phyloP scores from a whole-genome alignment of 2,329 filamentous ascomycete genomes.

The Sarocladiaceae sp. region DNA sequence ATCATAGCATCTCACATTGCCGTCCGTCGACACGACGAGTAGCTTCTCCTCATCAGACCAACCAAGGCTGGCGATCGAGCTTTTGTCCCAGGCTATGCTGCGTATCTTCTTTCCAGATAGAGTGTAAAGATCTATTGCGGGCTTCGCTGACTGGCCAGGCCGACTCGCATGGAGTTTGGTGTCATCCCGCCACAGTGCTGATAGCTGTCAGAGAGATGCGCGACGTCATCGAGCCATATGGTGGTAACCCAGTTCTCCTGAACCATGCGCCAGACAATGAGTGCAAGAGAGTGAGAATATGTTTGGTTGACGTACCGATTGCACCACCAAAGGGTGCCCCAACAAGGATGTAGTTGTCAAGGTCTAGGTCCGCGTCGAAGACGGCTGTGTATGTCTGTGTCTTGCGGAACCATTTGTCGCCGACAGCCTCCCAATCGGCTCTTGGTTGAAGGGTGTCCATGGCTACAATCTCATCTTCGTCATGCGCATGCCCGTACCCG shows the following conservation, averaged over 20 bases:
- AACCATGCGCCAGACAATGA: not conserved
- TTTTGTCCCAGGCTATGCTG: constrained; percentile 87
- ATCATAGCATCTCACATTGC: constrained; percentile 85
- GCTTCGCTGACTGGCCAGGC: constrained; percentile 66
- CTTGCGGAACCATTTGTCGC: constrained; percentile 93
- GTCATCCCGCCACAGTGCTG: constrained; percentile 87
- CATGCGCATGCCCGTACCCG: constrained; percentile 8
- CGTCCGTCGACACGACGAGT: constrained; percentile 82
- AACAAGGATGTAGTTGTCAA: constrained; percentile 89
- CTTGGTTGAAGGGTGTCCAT: constrained; percentile 65
- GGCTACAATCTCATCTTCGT: constrained; percentile 18
- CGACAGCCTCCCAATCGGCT: constrained; percentile 91
- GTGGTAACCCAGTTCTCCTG: too few relatives aligned
- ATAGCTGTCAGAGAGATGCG: constrained; percentile 10
- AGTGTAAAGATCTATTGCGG: constrained; percentile 91
- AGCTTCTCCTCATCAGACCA: constrained; percentile 97
- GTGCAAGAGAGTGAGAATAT: not conserved
- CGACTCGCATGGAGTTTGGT: constrained; percentile 77
- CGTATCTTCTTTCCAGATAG: constrained; percentile 85
- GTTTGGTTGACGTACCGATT: constrained; percentile 60
- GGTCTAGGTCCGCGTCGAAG: constrained; percentile 88
- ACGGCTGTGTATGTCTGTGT: constrained; percentile 87
- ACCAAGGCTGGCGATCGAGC: constrained; percentile 78
- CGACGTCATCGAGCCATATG: not conserved
- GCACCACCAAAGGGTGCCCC: constrained; percentile 93